Evolutionary conservation across 169 alveolate genomes (phyloP), one percentile per base, ranked within the genome.

Genomic region (Plasmodium adleri): DNA sequence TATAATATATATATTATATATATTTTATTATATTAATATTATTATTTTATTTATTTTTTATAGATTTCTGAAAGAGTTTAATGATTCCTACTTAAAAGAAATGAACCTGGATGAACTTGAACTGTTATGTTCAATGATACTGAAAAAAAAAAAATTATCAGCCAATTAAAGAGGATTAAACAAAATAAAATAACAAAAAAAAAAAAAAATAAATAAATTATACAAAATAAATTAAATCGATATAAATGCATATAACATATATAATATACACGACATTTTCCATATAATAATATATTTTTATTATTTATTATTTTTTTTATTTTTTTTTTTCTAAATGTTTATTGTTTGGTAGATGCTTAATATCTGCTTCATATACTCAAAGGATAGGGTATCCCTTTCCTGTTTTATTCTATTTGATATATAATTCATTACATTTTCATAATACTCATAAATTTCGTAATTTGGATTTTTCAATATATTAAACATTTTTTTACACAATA

Each of bases 101-200:
- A 64, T 76, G 89, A 76, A 76, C 39, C 78, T 76, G 22, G 89
- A 76, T 49, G 89, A 76, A 49, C 24, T 76, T 39, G 89, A 76
- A 68, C 67, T 76, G 12, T 54, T 76, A 28, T 76, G 89, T 49
- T 76, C 89, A n/a, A 49, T 64, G 10, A 76, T 76, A 17, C 58
- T 76, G 20, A 76, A 76, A 56, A 76, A 54, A 47, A 78, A 47
- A 78, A 64, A 78, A 17, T 49, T 76, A 17, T 32, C 62, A 24
- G 62, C 17, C 12, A 63, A 76, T 22, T 76, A 49, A 58, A 58
- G 17, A 60, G 22, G 28, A 62, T 2, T 9, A 62, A 12, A 13
- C 6, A 20, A 17, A 62, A 62, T 8, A 62, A 62, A 24, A 62
- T 1, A 8, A 17, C 9, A 62, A 39, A 22, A 20, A 20, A 12